A percentile compares a stretch with the other conserved stretches of the same genome.
These are phyloP conservation scores for Intubia oerlemansii DNA, from an alignment of 2,329 filamentous ascomycete genomes.

Conservation along the genomic window DNA sequence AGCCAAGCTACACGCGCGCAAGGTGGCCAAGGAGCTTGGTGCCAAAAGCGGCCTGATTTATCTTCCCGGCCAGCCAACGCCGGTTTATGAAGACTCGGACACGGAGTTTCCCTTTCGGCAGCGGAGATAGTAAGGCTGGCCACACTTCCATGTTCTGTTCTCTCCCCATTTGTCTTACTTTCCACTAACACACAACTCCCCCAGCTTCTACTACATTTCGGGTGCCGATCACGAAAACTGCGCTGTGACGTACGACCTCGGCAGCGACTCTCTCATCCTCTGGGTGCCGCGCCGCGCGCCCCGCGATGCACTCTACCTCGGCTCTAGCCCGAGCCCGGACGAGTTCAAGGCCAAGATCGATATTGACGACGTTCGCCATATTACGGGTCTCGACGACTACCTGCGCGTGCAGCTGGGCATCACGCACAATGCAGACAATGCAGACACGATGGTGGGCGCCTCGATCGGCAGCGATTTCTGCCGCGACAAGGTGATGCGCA, in stretches of 20 bases:
- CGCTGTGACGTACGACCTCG: slow-evolving; percentile 34
- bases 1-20: slow-evolving; percentile 36
- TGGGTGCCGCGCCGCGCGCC: slow-evolving; percentile 54
- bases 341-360: slow-evolving; percentile 43
- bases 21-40: slow-evolving; percentile 29
- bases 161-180: background rate
- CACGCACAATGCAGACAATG: background rate
- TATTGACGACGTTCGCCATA: slow-evolving; percentile 48
- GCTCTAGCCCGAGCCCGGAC: slow-evolving; percentile 34
- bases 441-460: slow-evolving; percentile 1
- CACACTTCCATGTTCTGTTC: slow-evolving; percentile 4
- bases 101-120: slow-evolving; percentile 33
- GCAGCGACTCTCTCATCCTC: slow-evolving; percentile 40
- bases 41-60: slow-evolving; percentile 30
- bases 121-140: slow-evolving; percentile 36
- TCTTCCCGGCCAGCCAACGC: slow-evolving; percentile 28
- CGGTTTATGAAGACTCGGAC: slow-evolving; percentile 36
- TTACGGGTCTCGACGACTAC: slow-evolving; percentile 23
- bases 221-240: slow-evolving; percentile 33
- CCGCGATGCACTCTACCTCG: slow-evolving; percentile 39
- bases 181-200: background rate
- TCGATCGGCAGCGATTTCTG: slow-evolving; percentile 7
- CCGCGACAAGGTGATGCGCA: slow-evolving; percentile 2
- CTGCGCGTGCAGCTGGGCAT: slow-evolving; percentile 23
- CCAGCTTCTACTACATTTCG: slow-evolving; percentile 37